phyloP scores from a whole-genome alignment of 2,329 filamentous ascomycete species.

The Diplodia sapinea region DNA sequence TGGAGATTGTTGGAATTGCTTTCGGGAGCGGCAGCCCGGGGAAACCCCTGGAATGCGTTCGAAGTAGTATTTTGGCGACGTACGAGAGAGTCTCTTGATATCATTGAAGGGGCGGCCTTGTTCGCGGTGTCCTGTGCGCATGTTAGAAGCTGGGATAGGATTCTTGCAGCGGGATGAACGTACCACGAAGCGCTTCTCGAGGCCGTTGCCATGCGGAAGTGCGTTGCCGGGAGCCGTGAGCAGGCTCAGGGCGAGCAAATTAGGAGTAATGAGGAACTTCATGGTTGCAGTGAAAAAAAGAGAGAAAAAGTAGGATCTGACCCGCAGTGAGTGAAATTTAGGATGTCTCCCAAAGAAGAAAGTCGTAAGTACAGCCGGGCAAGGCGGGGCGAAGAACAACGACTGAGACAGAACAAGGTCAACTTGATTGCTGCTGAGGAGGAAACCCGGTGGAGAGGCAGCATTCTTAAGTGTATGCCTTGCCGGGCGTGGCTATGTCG shows the following conservation, averaged over 20 bases:
- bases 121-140: slow-evolving; percentile 5
- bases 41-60: slow-evolving; percentile 17
- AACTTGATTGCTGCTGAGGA: slow-evolving; percentile 23
- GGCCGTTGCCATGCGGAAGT: slow-evolving; percentile 11
- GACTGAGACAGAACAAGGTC: slow-evolving; percentile 29
- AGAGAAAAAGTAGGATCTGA: slow-evolving; percentile 6
- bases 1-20: slow-evolving; percentile 17
- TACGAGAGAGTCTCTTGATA: slow-evolving; percentile 2
- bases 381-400: slow-evolving; percentile 8
- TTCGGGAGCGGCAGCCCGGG: neutral
- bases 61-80: slow-evolving; percentile 15
- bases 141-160: neutral
- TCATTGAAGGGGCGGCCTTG: neutral
- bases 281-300: neutral
- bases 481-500: neutral
- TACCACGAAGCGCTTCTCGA: slow-evolving; percentile 19
- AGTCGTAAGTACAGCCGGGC: slow-evolving; percentile 9
- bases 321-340: slow-evolving; percentile 22
- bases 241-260: slow-evolving; percentile 16
- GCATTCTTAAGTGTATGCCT: slow-evolving; percentile 14
- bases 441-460: neutral
- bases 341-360: slow-evolving; percentile 14
- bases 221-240: slow-evolving; percentile 9
- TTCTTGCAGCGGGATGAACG: neutral
- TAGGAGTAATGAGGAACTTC: slow-evolving; percentile 12